Base-by-base conservation (phyloP, 2,329 filamentous ascomycete genomes). In the Macroventuria anomochaeta region DNA sequence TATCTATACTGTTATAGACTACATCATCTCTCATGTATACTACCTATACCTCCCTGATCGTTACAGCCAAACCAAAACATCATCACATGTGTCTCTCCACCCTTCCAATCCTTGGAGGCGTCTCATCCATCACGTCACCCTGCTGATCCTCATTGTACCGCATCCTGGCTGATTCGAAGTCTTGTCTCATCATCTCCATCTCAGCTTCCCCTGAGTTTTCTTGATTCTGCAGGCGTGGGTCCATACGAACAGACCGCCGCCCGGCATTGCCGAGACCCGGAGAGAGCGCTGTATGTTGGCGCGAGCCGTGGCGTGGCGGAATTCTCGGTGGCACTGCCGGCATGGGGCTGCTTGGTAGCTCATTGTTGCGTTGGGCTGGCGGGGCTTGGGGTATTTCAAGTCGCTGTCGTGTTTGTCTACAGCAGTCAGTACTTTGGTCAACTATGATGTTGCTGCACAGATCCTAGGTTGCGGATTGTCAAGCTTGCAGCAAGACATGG, bases 41-140 rank as follows among this genome's bases (percentile, higher is more conserved):
- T 29, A 39, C 8, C 17, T 10, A 39, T 32, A 37, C 10, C 8
- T 3, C 13, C 18, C 17, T 8, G 21, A n/a, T 6, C n/a, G 13
- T 37, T 31, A 17, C 26, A 18, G 18, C 20, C 20, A 38, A 6
- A n/a, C 12, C 11, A 13, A 15, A 8, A n/a, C 17, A 15, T 5
- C 13, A 5, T 40, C 18, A 49, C 44, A 65, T 56, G 38, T 47
- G 51, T 41, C 69, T 63, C 57, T 75, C 72, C 34, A 73, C 61
- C 43, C 67, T 55, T 1, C 72, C 72, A 34, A 73, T 49, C n/a
- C 69, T 50, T 13, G 73, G 71, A 15, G 72, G 71, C 33, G 72
- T 75, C 53, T 74, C 70, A 55, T 74, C 69, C 65, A 75, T 70
- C 7, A 61, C 53, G n/a, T 62, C 63, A 33, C 52, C 53, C 37